Base-by-base conservation (phyloP, 805 yeast species). In the Ogataea glucozyma region DNA sequence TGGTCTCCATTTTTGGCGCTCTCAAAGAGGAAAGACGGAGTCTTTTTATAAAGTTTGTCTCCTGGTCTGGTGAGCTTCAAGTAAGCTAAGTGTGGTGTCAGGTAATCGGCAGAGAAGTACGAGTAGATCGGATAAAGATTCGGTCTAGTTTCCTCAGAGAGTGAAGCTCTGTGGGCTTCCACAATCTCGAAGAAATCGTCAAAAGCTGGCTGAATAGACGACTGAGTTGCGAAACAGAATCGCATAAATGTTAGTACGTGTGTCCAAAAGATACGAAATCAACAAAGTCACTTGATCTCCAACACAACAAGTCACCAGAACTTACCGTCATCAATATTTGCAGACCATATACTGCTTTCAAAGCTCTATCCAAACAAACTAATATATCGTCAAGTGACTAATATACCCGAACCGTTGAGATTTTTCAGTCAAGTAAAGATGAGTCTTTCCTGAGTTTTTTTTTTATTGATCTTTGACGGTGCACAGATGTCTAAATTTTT, bases 11-110 rank as follows among this genome's bases (percentile, higher is more conserved):
- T 87, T 47, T 76, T 77, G 2, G 98, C 95, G 53, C 91, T 81
- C 64, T 93, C 99, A 52, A 93, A 78, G 40, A 93, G 69, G 56
- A 91, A 90, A 3, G 95, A 84, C 27, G 84, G 85, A 0, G 72
- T 57, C 51, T 85, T 74, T 14, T 68, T 60, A 19, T 71, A 54
- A 23, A 73, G 64, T 49, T 74, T 71, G 24, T 75, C 75, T 2
- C 77, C 75, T 36, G 91, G 86, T 38, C 76, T 67, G 6, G 95
- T 83, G 41, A 93, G 73, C 64, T 85, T 88, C 59, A 93, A 69
- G 62, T 91, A 93, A 0, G 98, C 97, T 47, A 79, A 78, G 57
- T 90, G 96, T 3, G 97, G 96, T 4, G 95, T 88, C 58, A 89
- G 66, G 48, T 84, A 83, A 44, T 86, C 90, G 8, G 88, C 81